Base-by-base conservation (phyloP, 805 yeast genomes). In the Cyberlindnera euphorbiae region DNA sequence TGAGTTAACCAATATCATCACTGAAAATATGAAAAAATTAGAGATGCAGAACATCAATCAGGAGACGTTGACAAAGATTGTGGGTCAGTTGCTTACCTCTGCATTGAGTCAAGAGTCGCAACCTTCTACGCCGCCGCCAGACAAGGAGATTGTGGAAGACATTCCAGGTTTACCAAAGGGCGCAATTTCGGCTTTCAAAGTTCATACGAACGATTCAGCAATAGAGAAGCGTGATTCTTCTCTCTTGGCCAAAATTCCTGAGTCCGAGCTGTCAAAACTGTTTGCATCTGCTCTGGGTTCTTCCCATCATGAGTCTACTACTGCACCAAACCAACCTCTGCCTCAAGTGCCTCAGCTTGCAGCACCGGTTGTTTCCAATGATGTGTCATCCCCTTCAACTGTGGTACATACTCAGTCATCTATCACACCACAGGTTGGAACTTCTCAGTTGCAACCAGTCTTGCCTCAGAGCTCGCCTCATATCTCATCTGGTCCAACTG, bases 31-130 rank as follows among this genome's bases (percentile, higher is more conserved):
- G 36, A 46, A 18, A 37, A 67, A 64, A 17, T 67, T 81, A 15
- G 60, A 67, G 5, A 69, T 77, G 0, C 61, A 63, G 6, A 78
- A 76, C 12, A 49, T 82, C 28, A 62, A 66, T 18, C 56, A 55
- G 6, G 55, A 58, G 22, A 44, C 61, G 1, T 41, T 55, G 13
- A 50, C 48, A 7, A 42, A 42, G 14, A 47, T 52, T 6, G 50
- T 52, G 6, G 45, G 52, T 4, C 60, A 52, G 30, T 37, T 57
- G 38, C 46, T 43, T n/a, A 30, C 50, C 2, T 41, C 39, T 32
- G 47, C 53, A 1, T 33, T 49, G 26, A 30, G 24, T 12, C 42
- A 38, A 28, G 26, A 17, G 2, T 35, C 43, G n/a, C 43, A 32
- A 19, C 34, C 36, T 5, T 26, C 42, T 16, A 13, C 42, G 3